Evolutionary conservation across 805 yeast genomes (phyloP), one percentile per base, ranked within the genome.

Genomic region (Nakazawaea anatomiae): DNA sequence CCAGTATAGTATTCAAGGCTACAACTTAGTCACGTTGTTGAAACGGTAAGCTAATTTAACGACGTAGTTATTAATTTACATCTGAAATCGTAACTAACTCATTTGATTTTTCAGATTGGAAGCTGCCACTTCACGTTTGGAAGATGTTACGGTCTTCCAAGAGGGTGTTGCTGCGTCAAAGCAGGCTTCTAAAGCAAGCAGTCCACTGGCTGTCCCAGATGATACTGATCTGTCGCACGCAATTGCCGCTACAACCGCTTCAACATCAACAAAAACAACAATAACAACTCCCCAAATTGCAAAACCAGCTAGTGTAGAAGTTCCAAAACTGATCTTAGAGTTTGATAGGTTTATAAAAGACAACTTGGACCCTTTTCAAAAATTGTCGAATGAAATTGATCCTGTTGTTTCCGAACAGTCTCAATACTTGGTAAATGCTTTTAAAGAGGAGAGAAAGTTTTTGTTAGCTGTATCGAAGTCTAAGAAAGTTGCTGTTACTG

Each of bases 91-190:
- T 27, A 9, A 39, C 34, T 28, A 4, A 11, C 35, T 25, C 5
- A 25, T 44, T 42, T 31, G 38, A 42, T 11, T 38, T 10, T 10
- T 5, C 61, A 77, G 96, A 57, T 79, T 90, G 59, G 97, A 90
- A 67, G 92, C 96, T 12, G 97, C 97, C 36, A 89, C 97, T 8
- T 85, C 96, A 5, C 82, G 97, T 46, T 79, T 90, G 58, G 97
- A 90, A 62, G 97, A 90, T 65, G 82, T 90, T 44, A 88, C 95
- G 32, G 76, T 86, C 48, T 83, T 77, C 65, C 96, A 89, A 63
- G 88, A 84, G 58, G 81, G 79, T 34, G 59, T 56, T 28, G 54
- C 52, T 42, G 62, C 18, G 35, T 45, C 14, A 48, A 39, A 4
- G n/a, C 53, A 3, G 25, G 54, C 27, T 41, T n/a, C 30, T 9